Base-by-base conservation (phyloP, 441 rosid species). In the Dalechampia spathulata region DNA sequence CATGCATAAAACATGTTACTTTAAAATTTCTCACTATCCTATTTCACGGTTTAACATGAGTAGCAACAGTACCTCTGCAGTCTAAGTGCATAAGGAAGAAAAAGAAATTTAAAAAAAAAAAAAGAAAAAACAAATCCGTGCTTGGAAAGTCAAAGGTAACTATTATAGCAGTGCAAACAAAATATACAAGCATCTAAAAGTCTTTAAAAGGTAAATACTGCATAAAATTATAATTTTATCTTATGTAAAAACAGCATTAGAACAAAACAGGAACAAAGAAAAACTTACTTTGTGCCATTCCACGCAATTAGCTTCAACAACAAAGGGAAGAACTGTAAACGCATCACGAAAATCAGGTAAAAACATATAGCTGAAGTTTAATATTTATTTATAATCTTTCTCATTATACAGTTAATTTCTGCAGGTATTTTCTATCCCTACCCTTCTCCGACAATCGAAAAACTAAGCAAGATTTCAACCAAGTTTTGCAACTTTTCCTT, bases 301-400 rank as follows among this genome's bases (percentile, higher is more conserved):
- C 97, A 89, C 30, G 92, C 96, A 67, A 89, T 85, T 69, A 93
- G 78, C 86, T 93, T 93, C 51, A 89, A 80, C 78, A 89, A 69
- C 87, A 93, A 72, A 6, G 99, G 99, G 50, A 89, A 93, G 72
- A 89, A 93, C 97, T 93, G 86, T 76, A 78, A 58, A 57, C 42
- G 61, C 15, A 60, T 48, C 6, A 44, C 25, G 55, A 57, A 42
- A 54, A 41, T 73, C 32, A 66, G 64, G 39, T 34, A 53, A 34
- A 71, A 55, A 54, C 37, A 12, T 21, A 38, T 49, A 53, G 27
- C 58, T 60, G 14, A 32, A 34, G 34, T 14, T 45, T 26, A 15
- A 38, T 8, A 30, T 3, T 32, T 21, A 25, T 23, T 34, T 32
- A 32, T 61, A 16, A 6, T 32, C 7, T 10, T 42, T 36, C 25